Percentiles rank a stretch among this genome's conserved stretches.
Conservation (phyloP, 2,329 filamentous ascomycete species). For the Botrytis galanthina region DNA sequence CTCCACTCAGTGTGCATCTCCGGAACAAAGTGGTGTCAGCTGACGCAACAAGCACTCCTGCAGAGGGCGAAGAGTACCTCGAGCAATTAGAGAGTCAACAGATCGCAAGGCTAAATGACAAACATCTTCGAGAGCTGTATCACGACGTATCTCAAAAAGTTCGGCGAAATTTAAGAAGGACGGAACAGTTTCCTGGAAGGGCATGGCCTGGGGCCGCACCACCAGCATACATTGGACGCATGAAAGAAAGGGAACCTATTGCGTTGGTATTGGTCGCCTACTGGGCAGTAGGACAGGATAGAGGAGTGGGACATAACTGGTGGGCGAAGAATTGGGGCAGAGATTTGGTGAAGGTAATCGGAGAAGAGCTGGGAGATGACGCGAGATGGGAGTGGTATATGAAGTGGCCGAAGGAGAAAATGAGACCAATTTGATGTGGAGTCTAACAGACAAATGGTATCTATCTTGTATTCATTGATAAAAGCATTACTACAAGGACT, state of each 20-base stretch:
- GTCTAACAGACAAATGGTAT: not conserved
- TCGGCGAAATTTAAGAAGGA: constrained; percentile 4
- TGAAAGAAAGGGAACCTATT: constrained; percentile 14
- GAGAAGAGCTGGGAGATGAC: not conserved
- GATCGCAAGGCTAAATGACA: not conserved
- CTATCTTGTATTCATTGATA: not conserved
- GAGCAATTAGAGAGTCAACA: not conserved
- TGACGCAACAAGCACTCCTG: not conserved
- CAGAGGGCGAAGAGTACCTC: constrained; percentile 7
- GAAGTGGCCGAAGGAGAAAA: constrained; percentile 9
- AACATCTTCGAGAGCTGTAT: not conserved
- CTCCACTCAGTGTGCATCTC: not conserved
- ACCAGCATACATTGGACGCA: constrained; percentile 6
- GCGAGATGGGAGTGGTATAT: constrained; percentile 6
- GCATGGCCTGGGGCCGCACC: constrained; percentile 4
- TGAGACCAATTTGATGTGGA: not conserved
- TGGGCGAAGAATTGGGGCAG: constrained; percentile 16
- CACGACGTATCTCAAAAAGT: not conserved
- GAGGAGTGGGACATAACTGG: constrained; percentile 16
- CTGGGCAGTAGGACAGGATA: constrained; percentile 15
- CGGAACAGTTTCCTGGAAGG: not conserved
- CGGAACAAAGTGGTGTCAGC: not conserved
- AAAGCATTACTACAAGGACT: not conserved
- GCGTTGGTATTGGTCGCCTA: constrained; percentile 15
- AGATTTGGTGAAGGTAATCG: constrained; percentile 3